Evolutionary conservation across 495 filamentous ascomycete genomes (phyloP), one percentile per base, ranked within the genome.

Genomic region (Peziza echinospora): DNA sequence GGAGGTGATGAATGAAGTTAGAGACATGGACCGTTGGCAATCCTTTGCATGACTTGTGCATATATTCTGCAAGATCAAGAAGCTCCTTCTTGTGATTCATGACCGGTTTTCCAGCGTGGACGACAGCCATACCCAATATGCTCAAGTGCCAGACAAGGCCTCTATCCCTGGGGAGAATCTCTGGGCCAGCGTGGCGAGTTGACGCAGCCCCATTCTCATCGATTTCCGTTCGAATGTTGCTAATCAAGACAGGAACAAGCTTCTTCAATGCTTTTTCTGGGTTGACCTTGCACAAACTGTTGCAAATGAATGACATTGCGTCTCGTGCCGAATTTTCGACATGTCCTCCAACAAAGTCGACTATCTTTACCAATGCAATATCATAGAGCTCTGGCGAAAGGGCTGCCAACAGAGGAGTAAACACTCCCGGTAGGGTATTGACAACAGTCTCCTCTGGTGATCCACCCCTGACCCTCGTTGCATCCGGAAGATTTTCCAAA

Each of bases 241-340:
- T 73, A 34, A 86, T 78, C 48, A 99, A 66, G 62, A 92, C 79
- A 0, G 89, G 89, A 23, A 96, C 71, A 47, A 99, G 78, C 19
- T 80, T 73, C 56, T 84, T 89, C 26, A 99, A 69, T 3, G 85
- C 80, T 65, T 93, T 93, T 55, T 84, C 77, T 0, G 89, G 89
- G 53, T 87, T 82, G 52, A 87, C 78, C 63, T 96, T 96, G 71
- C 86, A 91, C 17, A 96, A 66, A 0, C 80, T 78, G 59, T 93
- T 96, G 70, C 84, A 92, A 37, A 94, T 93, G 68, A 93, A 99
- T 2, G 89, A 89, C 83, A 96, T 93, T 16, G 91, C 89, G 68
- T 99, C 89, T 50, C 89, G 70, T 30, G 89, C 87, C 62, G 96
- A 89, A 54, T 99, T 86, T 21, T 96, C 86, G 30, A 96, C 91